Base-by-base conservation (phyloP, 495 filamentous ascomycete species). In the Aspergillus biplanus region DNA sequence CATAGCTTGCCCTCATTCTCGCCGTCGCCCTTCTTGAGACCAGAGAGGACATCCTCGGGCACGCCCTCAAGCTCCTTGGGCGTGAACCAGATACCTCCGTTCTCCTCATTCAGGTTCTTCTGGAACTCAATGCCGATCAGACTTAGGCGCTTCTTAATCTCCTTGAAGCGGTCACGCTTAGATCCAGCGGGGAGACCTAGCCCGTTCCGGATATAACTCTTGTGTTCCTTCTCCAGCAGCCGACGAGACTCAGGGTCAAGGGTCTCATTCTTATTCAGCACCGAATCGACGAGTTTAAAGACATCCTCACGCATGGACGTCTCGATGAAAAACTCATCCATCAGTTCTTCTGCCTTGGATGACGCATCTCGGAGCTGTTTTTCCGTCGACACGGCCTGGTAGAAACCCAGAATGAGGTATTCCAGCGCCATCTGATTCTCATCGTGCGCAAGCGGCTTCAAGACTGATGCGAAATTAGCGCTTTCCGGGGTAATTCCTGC, bases 331-430 rank as follows among this genome's bases (percentile, higher is more conserved):
- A 86, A 90, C 60, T 89, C 85, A 65, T 89, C 84, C 71, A 90
- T 79, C 61, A 89, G 74, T 74, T 88, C 85, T 70, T 89, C 85
- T 6, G 87, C 87, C 67, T 88, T 85, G 52, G 85, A 89, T 1
- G 86, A 89, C 5, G 88, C 87, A 77, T 90, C 85, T 7, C 92
- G 86, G 31, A 96, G 83, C 37, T 80, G 84, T 68, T 84, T 80
- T 67, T 92, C 80, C 12, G 81, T 83, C 32, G 88, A 91, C 11
- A 94, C 89, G 53, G 91, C 87, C 73, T 94, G 90, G 75, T 93
- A 95, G 71, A 95, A 95, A 65, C 81, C 77, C 34, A 91, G 75
- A 57, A 92, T 87, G 52, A 86, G 82, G 33, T 80, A 73, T 64
- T 85, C 82, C 13, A 92, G 78, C 0, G 79, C 79, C 65, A 82